Percentiles rank a stretch among this genome's conserved stretches.
Evolutionary conservation across 768 basidiomycete species (phyloP).

Genomic region (Psilocybe sp.): DNA sequence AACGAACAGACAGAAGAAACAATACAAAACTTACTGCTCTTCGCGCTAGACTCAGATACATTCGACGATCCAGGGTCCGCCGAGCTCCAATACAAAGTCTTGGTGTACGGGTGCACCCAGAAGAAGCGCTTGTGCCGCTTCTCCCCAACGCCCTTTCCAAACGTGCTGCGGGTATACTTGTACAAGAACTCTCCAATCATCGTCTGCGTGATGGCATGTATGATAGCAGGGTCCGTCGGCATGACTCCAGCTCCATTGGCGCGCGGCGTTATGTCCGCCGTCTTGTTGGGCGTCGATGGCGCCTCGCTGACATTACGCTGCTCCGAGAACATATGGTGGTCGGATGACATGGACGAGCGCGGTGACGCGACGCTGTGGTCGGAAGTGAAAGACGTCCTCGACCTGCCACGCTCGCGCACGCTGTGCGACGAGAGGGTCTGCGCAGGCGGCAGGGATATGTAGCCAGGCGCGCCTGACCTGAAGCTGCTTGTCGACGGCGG

Average conservation of each 20-base stretch:
- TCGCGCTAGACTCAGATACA: conserved; percentile 89
- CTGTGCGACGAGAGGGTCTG: conserved; percentile 46
- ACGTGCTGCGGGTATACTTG: conserved; percentile 89
- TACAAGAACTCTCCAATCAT: conserved; percentile 99
- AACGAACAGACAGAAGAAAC: background rate
- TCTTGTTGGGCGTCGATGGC: conserved; percentile 46
- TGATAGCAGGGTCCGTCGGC: conserved; percentile 83
- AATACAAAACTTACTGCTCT: conserved; percentile 67
- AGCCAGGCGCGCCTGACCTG: conserved; percentile 62
- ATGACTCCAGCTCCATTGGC: conserved; percentile 30
- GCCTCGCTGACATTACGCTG: conserved; percentile 24
- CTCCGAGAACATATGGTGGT: conserved; percentile 46
- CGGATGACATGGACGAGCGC: conserved; percentile 81
- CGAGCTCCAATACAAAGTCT: conserved; percentile 96
- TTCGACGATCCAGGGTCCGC: conserved; percentile 88
- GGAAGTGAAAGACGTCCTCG: conserved; percentile 68
- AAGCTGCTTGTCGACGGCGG: conserved; percentile 81
- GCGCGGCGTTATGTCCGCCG: conserved; percentile 40
- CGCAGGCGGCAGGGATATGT: conserved; percentile 42
- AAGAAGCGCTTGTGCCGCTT: conserved; percentile 93
- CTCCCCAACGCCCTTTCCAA: conserved; percentile 90
- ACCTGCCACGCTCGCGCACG: conserved; percentile 54
- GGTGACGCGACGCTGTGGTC: conserved; percentile 66
- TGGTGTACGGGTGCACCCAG: conserved; percentile 99
- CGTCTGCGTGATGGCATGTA: conserved; percentile 97